phyloP scores from a whole-genome alignment of 2,329 filamentous ascomycete species.

The Diatrype stigma region DNA sequence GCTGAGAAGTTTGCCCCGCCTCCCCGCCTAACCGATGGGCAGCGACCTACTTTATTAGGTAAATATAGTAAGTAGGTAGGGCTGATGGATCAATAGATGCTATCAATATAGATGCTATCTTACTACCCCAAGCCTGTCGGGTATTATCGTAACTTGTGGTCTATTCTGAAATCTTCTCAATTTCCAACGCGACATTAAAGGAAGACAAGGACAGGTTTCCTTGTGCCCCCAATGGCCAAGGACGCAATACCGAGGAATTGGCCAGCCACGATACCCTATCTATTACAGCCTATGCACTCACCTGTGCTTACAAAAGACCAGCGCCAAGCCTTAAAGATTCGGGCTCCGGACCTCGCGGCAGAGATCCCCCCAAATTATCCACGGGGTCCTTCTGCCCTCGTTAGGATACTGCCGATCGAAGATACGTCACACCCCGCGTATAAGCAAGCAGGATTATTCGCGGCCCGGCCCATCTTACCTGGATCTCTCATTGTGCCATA shows the following conservation, averaged over 20 bases:
- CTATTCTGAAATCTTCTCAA: too few species aligned
- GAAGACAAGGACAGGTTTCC: neutral
- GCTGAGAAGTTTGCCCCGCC: too few species aligned
- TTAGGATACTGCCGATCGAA: constrained; percentile 51
- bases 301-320: constrained; percentile 41
- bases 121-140: too few species aligned
- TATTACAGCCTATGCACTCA: constrained; percentile 46
- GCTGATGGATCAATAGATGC: too few species aligned
- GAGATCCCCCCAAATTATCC: constrained; percentile 32
- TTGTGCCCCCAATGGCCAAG: constrained; percentile 19
- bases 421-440: constrained; percentile 51
- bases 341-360: constrained; percentile 22
- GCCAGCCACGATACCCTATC: constrained; percentile 50
- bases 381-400: constrained; percentile 42
- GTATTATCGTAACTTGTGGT: too few species aligned
- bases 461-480: constrained; percentile 47
- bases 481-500: constrained; percentile 59
- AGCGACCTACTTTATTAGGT: too few species aligned
- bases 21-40: too few species aligned
- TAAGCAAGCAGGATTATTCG: constrained; percentile 58
- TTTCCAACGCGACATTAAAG: too few species aligned
- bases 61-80: too few species aligned
- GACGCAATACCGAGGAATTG: constrained; percentile 50
- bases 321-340: constrained; percentile 32
- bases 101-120: neutral